Conservation (phyloP, 2,329 filamentous ascomycete species). For the Aureobasidium zeae region DNA sequence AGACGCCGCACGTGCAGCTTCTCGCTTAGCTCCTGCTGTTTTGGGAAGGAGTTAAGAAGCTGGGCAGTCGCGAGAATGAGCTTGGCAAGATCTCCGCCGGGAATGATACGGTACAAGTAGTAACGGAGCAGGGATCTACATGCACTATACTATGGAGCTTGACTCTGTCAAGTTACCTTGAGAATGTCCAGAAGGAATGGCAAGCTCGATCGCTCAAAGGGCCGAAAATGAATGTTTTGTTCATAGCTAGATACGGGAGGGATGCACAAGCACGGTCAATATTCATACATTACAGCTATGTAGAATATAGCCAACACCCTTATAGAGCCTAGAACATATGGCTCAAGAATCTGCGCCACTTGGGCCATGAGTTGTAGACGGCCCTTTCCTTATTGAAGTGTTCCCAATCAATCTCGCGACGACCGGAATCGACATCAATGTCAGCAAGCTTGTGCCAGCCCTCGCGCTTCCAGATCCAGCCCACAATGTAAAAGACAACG, state of each 20-base stretch:
- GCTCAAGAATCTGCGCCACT: conserved; percentile 36
- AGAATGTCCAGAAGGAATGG: no score
- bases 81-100: no score
- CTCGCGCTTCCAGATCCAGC: conserved; percentile 56
- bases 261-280: no score
- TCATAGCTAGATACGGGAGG: no score
- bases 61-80: not conserved
- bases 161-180: no score
- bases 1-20: not conserved
- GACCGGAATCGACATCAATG: conserved; percentile 59
- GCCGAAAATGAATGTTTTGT: no score
- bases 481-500: conserved; percentile 42
- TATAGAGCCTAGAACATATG: conserved; percentile 20
- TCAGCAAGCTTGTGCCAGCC: conserved; percentile 50
- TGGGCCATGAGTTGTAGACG: conserved; percentile 42
- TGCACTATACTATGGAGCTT: no score
- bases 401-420: conserved; percentile 57
- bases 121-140: no score
- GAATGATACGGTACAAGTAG: no score
- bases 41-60: conserved; percentile 1
- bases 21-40: not conserved
- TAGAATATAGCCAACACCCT: no score
- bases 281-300: no score
- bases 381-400: conserved; percentile 48
- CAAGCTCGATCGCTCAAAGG: no score